phyloP scores from a whole-genome alignment of 2,329 filamentous ascomycete species.

The Aspergillus sp. region DNA sequence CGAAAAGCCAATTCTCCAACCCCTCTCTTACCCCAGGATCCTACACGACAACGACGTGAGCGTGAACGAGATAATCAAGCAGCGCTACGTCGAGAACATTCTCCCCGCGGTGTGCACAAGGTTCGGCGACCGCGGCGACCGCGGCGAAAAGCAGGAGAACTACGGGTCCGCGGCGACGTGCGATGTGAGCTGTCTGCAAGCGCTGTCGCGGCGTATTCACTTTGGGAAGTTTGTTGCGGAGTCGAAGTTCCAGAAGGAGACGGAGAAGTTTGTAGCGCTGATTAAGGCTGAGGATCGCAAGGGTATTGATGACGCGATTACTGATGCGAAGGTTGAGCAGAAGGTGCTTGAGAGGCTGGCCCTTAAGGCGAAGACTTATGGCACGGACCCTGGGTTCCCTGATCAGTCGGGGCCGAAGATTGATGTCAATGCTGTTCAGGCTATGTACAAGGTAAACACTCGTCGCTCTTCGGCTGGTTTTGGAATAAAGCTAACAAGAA shows the following conservation, averaged over 20 bases:
- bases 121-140: slow-evolving; percentile 68
- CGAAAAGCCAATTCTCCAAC: slow-evolving; percentile 78
- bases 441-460: slow-evolving; percentile 68
- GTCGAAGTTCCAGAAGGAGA: slow-evolving; percentile 84
- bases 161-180: slow-evolving; percentile 90
- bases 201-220: slow-evolving; percentile 85
- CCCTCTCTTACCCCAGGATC: slow-evolving; percentile 83
- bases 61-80: slow-evolving; percentile 83
- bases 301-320: slow-evolving; percentile 87
- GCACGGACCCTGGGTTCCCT: slow-evolving; percentile 74
- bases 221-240: slow-evolving; percentile 99
- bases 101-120: slow-evolving; percentile 80
- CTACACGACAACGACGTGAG: slow-evolving; percentile 87
- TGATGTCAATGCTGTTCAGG: slow-evolving; percentile 84
- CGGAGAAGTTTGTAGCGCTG: slow-evolving; percentile 74
- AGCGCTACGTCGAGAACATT: slow-evolving; percentile 78
- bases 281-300: slow-evolving; percentile 78
- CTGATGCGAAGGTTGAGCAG: slow-evolving; percentile 82
- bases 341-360: slow-evolving; percentile 84
- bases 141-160: slow-evolving; percentile 86
- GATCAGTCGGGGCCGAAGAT: slow-evolving; percentile 66
- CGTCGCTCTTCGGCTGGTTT: not conserved
- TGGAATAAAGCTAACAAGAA: not conserved
- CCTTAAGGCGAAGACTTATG: slow-evolving; percentile 90
- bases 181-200: slow-evolving; percentile 87